Evolutionary conservation across 805 yeast species (phyloP).

Genomic region (Naumovozyma castellii): DNA sequence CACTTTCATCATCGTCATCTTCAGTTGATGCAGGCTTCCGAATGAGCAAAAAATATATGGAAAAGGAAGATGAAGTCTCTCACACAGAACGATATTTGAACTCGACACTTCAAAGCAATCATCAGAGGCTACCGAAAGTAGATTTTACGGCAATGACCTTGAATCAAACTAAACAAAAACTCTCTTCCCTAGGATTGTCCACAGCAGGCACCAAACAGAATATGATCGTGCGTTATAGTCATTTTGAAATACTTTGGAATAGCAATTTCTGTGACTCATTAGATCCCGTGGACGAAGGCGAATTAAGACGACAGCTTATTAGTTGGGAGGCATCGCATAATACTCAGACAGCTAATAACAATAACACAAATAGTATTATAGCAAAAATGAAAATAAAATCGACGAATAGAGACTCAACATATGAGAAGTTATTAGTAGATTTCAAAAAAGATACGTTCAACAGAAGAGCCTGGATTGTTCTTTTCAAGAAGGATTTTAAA

Average conservation of each 20-base stretch:
- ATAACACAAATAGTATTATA: conserved; percentile 12
- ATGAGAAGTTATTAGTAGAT: conserved; percentile 15
- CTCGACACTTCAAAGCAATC: conserved; percentile 32
- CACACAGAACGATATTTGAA: conserved; percentile 16
- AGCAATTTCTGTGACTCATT: conserved; percentile 63
- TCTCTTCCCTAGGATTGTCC: conserved; percentile 46
- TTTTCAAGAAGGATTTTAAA: conserved; percentile 34
- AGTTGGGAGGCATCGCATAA: conserved; percentile 53
- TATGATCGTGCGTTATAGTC: conserved; percentile 63
- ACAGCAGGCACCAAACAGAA: conserved; percentile 53
- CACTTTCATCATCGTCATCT: neutral
- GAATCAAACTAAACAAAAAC: conserved; percentile 50
- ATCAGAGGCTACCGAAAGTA: conserved; percentile 47
- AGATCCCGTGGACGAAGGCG: conserved; percentile 49
- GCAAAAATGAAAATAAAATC: conserved; percentile 28
- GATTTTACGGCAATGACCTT: conserved; percentile 54
- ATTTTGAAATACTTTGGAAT: conserved; percentile 69
- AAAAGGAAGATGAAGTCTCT: conserved; percentile 2
- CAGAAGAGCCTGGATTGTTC: conserved; percentile 35
- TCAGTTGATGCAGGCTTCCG: neutral
- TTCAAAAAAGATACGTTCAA: conserved; percentile 41
- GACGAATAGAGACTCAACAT: conserved; percentile 24
- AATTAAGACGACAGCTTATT: conserved; percentile 44
- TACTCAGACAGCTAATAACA: conserved; percentile 13
- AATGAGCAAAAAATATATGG: neutral